Evolutionary conservation across 768 basidiomycete species (phyloP), one percentile per base, ranked within the genome.

Genomic region (Postia placenta): DNA sequence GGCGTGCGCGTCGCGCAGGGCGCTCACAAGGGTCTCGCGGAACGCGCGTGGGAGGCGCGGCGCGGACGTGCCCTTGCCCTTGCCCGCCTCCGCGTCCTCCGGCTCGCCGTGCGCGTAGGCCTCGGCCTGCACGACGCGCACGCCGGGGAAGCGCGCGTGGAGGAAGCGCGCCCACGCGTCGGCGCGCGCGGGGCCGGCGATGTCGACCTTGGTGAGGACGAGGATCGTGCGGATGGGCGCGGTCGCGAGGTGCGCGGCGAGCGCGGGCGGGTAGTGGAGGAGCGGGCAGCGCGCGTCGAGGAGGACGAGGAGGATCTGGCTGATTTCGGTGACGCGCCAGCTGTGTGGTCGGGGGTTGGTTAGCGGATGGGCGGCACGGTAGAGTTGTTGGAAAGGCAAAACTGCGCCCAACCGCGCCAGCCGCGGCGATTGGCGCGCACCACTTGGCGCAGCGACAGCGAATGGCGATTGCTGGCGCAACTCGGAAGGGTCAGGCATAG

Each of bases 311-410:
- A 97, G 72, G 54, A 97, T 89, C 57, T 92, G 80, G 0, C 90
- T 90, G 22, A 88, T 85, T 67, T 98, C 95, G 5, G 85, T 82
- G 19, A 96, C 94, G 30, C 95, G 80, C 95, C 95, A 97, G 57
- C 87, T 91, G 57, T 53, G 19, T 63, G 36, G 24, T 9, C 5
- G 41, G 48, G 22, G 17, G 22, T 11, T 39, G 6, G 20, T 39
- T 39, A 33, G 30, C 30, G 15, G 30, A n/a, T n/a, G n/a, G n/a
- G n/a, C n/a, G n/a, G n/a, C n/a, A n/a, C n/a, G n/a, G n/a, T n/a
- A n/a, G n/a, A n/a, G n/a, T n/a, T n/a, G n/a, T n/a, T n/a, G n/a
- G n/a, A n/a, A n/a, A n/a, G n/a, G n/a, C n/a, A n/a, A n/a, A n/a
- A n/a, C n/a, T n/a, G n/a, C n/a, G n/a, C n/a, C n/a, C n/a, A n/a